These are phyloP conservation scores for Saksenaea oblongispora DNA, from an alignment of 371 early-diverging fungal species.

Conservation along the genomic window DNA sequence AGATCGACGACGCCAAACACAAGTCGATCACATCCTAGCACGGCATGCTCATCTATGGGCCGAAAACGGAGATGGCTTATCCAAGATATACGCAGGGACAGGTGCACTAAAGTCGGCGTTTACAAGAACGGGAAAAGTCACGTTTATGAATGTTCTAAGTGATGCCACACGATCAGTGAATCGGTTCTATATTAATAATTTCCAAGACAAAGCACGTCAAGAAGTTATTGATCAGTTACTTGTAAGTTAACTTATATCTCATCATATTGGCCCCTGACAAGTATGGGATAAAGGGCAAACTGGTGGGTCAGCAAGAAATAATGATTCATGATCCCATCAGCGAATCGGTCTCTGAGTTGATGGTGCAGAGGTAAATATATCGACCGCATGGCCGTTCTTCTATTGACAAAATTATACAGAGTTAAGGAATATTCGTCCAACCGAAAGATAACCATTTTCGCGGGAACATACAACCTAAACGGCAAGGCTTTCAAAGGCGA, in stretches of 20 bases:
- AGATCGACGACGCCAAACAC: conserved; percentile 4
- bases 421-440: conserved; percentile 56
- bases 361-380: conserved; percentile 45
- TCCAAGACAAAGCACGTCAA: conserved; percentile 89
- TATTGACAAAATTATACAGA: conserved; percentile 15
- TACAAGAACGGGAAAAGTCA: conserved; percentile 89
- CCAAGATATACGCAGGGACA: conserved; percentile 97
- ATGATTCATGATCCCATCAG: conserved; percentile 64
- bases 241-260: conserved; percentile 37
- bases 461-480: conserved; percentile 93
- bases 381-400: not conserved
- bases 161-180: conserved; percentile 93
- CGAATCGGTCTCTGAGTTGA: conserved; percentile 55
- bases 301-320: conserved; percentile 54
- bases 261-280: not conserved
- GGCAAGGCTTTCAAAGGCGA: conserved; percentile 75
- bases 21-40: conserved; percentile 20
- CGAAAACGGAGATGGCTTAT: conserved; percentile 93
- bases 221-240: conserved; percentile 88
- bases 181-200: conserved; percentile 91
- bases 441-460: conserved; percentile 61
- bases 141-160: conserved; percentile 80
- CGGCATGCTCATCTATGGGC: conserved; percentile 86
- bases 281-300: conserved; percentile 51
- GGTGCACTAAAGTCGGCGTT: conserved; percentile 94